Base-by-base conservation (phyloP, 2,329 filamentous ascomycete species). In the Pseudogymnoascus verrucosus region DNA sequence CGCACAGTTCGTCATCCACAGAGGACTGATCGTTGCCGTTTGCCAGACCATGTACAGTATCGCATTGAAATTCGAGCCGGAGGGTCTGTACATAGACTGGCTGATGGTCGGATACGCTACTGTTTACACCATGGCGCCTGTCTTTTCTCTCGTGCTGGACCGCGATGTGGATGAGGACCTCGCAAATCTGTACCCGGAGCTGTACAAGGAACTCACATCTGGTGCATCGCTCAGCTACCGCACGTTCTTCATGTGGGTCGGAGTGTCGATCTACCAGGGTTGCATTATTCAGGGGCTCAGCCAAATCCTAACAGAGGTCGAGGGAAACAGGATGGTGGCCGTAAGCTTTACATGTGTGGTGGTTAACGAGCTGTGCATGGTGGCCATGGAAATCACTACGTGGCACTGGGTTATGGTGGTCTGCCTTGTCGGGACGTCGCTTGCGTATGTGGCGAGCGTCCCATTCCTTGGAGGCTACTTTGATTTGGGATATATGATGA, bases 41-140 rank as follows among this genome's bases (percentile, higher is more conserved):
- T 97, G 93, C 71, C 95, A 99, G 78, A 98, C 95, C 0, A 92
- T 99, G 82, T 99, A 93, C 79, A 96, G 90, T 74, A 96, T 98
- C 66, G 93, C 93, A 5, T 89, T 91, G 64, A 85, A 89, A 65
- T 97, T 97, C 73, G 91, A 97, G 74, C 96, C 95, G 0, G 91
- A 96, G 70, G 95, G 93, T 31, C 79, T 99, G 7, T 99, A 98
- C 80, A 91, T 88, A 78, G 91, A 98, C 74, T 99, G 93, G 93
- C 84, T 99, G 12, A 85, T 99, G 67, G 95, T 99, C 11, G 95
- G 95, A 59, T 99, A 99, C 73, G 92, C 93, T 0, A 99, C 95
- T 0, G 82, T 97, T 4, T 99, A 99, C 78, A 99, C 95, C 14
- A 96, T 96, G 74, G 83, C 86, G 14, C 95, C 95, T 0, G 95